Evolutionary conservation across 2,329 filamentous ascomycete species (phyloP).

Genomic region (Plectosphaerella cucumerina): DNA sequence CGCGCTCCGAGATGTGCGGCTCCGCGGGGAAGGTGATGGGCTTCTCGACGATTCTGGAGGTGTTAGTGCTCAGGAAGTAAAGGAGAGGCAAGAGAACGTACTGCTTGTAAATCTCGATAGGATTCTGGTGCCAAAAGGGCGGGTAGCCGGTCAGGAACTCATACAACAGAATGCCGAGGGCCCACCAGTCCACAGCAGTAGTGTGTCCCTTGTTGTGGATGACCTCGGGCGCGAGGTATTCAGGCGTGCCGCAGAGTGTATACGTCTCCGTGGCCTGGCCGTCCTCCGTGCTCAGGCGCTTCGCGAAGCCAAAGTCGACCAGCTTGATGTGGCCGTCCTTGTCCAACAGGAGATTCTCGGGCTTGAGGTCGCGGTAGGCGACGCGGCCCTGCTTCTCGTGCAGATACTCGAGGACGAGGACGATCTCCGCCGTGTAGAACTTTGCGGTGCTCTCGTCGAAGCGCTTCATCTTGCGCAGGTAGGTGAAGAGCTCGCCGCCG

Average conservation of each 20-base stretch:
- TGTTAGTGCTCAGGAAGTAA: neutral
- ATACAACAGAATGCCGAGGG: conserved; percentile 77
- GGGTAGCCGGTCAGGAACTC: conserved; percentile 83
- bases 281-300: conserved; percentile 60
- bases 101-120: conserved; percentile 83
- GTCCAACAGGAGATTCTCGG: conserved; percentile 77
- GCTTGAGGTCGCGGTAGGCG: conserved; percentile 78
- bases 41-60: conserved; percentile 70
- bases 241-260: conserved; percentile 77
- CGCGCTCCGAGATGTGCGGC: conserved; percentile 60
- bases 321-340: conserved; percentile 75
- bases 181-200: conserved; percentile 83
- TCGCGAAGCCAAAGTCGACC: conserved; percentile 83
- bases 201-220: conserved; percentile 78
- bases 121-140: conserved; percentile 83
- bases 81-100: conserved; percentile 19
- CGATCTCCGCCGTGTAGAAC: conserved; percentile 82
- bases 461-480: conserved; percentile 70
- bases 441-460: conserved; percentile 76
- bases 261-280: conserved; percentile 64
- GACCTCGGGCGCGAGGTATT: conserved; percentile 80
- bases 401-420: conserved; percentile 74
- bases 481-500: conserved; percentile 81
- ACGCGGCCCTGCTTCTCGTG: conserved; percentile 75
- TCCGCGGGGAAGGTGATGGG: conserved; percentile 69